These are phyloP conservation scores for Ophiosphaerella korrae DNA, from an alignment of 2,329 filamentous ascomycete genomes.

Conservation along the genomic window DNA sequence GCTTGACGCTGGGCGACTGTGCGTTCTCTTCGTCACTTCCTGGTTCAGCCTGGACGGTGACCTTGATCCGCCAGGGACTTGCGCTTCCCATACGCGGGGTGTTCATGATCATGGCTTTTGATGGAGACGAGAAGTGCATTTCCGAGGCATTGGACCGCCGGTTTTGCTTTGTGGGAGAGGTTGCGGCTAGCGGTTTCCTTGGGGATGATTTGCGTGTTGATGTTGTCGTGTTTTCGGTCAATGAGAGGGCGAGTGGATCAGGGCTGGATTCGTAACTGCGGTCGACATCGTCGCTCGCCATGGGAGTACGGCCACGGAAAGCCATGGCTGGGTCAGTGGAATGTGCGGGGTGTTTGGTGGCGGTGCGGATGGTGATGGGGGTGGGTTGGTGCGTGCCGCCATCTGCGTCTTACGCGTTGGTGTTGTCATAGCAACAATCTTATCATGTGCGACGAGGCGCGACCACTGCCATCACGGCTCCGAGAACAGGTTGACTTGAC, in stretches of 20 bases:
- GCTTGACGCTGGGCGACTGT: conserved; percentile 37
- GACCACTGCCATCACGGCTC: conserved; percentile 16
- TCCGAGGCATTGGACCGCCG: conserved; percentile 21
- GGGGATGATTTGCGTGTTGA: conserved; percentile 25
- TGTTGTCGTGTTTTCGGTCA: conserved; percentile 27
- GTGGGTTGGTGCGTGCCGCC: not conserved
- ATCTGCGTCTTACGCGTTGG: not conserved
- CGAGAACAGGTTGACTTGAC: conserved; percentile 9
- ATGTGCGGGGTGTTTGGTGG: conserved; percentile 14
- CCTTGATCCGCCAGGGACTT: conserved; percentile 57
- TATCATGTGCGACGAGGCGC: conserved; percentile 17
- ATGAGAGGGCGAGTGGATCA: conserved; percentile 42
- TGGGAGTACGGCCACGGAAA: conserved; percentile 21
- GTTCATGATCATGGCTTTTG: conserved; percentile 53
- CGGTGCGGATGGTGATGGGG: conserved; percentile 18
- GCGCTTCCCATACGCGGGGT: conserved; percentile 45
- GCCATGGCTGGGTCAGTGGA: conserved; percentile 28
- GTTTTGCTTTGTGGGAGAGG: conserved; percentile 40
- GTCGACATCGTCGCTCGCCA: conserved; percentile 22
- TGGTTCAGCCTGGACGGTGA: conserved; percentile 56
- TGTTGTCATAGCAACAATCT: conserved; percentile 43
- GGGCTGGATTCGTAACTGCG: conserved; percentile 43
- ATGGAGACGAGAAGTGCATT: conserved; percentile 42
- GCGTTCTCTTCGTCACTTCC: conserved; percentile 40
- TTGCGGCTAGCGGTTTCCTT: conserved; percentile 31